phyloP scores from a whole-genome alignment of 2,329 filamentous ascomycete species.

The Xylariaceae sp. region DNA sequence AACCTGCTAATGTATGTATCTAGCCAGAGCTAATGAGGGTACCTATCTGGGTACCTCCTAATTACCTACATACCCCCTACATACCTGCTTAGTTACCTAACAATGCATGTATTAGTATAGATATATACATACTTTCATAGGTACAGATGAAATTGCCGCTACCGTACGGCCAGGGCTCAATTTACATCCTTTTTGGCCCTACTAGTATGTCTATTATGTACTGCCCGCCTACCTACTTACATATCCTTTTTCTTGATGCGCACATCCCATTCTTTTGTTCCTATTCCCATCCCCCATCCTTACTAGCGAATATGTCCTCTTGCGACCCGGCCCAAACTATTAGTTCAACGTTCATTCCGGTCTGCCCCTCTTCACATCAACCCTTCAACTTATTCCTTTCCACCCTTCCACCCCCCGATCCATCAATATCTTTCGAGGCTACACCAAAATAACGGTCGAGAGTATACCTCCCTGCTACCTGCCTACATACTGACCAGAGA shows the following conservation, averaged over 20 bases:
- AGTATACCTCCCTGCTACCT: not conserved
- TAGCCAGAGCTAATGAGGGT: no score
- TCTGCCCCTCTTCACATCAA: not conserved
- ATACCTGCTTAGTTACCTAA: not conserved
- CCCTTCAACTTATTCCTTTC: not conserved
- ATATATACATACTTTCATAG: not conserved
- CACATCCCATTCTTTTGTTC: not conserved
- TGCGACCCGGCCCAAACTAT: constrained; percentile 21
- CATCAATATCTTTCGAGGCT: not conserved
- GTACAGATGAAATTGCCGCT: constrained; percentile 4
- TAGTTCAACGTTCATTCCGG: constrained; percentile 5
- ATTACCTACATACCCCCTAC: no score
- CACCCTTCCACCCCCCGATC: no score
- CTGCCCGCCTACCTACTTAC: no score
- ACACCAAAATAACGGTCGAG: not conserved
- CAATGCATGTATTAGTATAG: no score
- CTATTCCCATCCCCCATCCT: constrained; percentile 1
- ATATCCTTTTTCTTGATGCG: not conserved
- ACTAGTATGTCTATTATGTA: not conserved
- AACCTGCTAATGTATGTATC: constrained; percentile 7
- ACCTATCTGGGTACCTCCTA: no score
- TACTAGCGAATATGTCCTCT: constrained; percentile 16
- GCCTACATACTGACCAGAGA: not conserved
- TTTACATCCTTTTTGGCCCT: constrained; percentile 17
- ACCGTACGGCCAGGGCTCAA: constrained; percentile 7